A percentile compares a stretch with the other conserved stretches of the same genome.
Conservation (phyloP, 495 filamentous ascomycete species). For the Tuber melanosporum region DNA sequence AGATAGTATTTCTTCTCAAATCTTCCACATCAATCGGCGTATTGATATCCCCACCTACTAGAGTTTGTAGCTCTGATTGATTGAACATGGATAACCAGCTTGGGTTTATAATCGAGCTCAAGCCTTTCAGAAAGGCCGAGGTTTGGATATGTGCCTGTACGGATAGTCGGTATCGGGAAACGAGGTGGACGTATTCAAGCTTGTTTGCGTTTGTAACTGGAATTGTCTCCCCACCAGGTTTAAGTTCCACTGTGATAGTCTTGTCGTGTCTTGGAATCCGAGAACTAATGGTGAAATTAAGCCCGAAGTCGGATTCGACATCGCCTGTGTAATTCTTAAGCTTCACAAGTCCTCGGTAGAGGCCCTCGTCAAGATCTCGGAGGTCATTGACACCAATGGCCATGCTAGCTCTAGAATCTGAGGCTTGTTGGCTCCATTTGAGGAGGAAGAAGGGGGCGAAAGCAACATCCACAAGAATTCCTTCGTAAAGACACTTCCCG, state of each 20-base stretch:
- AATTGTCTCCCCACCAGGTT: slow-evolving; percentile 65
- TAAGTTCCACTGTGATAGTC: slow-evolving; percentile 64
- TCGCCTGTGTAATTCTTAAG: slow-evolving; percentile 85
- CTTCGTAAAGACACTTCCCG: slow-evolving; percentile 96
- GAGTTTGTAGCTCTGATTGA: slow-evolving; percentile 82
- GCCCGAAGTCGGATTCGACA: slow-evolving; percentile 64
- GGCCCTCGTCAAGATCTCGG: slow-evolving; percentile 81
- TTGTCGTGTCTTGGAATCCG: slow-evolving; percentile 56
- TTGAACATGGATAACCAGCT: slow-evolving; percentile 98
- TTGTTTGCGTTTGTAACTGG: slow-evolving; percentile 87
- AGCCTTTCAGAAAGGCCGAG: slow-evolving; percentile 74
- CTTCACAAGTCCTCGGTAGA: slow-evolving; percentile 80
- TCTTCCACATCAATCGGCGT: slow-evolving; percentile 83
- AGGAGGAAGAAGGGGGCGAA: slow-evolving; percentile 96
- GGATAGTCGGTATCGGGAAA: slow-evolving; percentile 77
- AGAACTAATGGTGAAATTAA: slow-evolving; percentile 89
- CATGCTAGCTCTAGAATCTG: slow-evolving; percentile 55
- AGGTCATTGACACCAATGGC: slow-evolving; percentile 83
- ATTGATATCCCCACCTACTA: slow-evolving; percentile 71
- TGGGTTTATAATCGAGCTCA: slow-evolving; percentile 82
- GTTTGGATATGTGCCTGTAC: slow-evolving; percentile 72
- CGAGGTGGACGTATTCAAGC: slow-evolving; percentile 85
- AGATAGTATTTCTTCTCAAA: slow-evolving; percentile 74
- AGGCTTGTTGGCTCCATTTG: slow-evolving; percentile 58
- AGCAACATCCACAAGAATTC: slow-evolving; percentile 85